These are phyloP conservation scores for Penicillium polonicum DNA, from an alignment of 2,329 filamentous ascomycete genomes.

Conservation along the genomic window DNA sequence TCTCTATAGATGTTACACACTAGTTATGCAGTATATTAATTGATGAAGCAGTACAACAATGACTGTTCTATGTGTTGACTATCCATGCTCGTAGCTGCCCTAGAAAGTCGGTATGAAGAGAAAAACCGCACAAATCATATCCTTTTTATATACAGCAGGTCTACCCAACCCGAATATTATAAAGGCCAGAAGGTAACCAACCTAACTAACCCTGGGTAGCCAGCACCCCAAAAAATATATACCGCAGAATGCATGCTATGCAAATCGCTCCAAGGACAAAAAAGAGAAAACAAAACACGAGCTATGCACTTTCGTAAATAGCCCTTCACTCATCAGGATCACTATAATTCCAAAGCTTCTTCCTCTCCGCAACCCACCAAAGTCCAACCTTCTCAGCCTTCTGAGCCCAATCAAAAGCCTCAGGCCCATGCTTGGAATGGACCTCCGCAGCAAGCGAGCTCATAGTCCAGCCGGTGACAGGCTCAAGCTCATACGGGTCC, in stretches of 20 bases:
- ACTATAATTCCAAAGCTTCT: slow-evolving; percentile 28
- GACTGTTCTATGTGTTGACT: background rate
- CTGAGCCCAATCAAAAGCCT: slow-evolving; percentile 36
- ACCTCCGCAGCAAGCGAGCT: slow-evolving; percentile 28
- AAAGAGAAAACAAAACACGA: background rate
- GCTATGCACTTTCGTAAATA: background rate
- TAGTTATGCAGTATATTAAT: background rate
- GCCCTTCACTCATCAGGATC: slow-evolving; percentile 1
- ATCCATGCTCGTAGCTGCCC: background rate
- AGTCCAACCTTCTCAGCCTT: slow-evolving; percentile 37
- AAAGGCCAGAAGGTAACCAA: background rate
- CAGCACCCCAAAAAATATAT: background rate
- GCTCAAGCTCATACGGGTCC: slow-evolving; percentile 36
- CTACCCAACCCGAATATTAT: background rate
- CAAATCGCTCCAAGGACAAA: background rate
- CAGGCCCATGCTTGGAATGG: slow-evolving; percentile 27
- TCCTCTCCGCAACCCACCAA: slow-evolving; percentile 41
- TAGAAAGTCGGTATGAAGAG: background rate
- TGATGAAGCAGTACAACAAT: background rate
- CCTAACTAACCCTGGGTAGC: background rate
- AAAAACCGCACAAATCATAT: background rate
- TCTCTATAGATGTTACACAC: too few relatives aligned
- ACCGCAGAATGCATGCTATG: background rate
- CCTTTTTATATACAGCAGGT: background rate
- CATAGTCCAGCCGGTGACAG: slow-evolving; percentile 33